Evolutionary conservation across 148 eudicot species (phyloP), one percentile per base, ranked within the genome.

Genomic region (Diospyros kaki): DNA sequence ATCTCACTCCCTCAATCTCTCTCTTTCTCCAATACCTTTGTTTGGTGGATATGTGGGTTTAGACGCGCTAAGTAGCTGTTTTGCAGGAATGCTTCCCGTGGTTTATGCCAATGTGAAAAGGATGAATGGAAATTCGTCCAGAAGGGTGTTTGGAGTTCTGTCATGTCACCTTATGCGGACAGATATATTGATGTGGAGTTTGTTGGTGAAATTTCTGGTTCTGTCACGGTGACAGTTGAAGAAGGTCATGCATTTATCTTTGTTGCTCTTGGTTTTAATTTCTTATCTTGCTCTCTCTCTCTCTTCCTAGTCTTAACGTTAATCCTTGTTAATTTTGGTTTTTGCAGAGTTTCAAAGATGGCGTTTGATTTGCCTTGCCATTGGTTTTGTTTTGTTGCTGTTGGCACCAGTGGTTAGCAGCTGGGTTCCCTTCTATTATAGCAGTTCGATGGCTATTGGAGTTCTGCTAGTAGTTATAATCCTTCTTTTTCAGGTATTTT

Each of bases 401-500:
- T 72, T 84, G 83, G 97, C 97, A 75, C 97, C 98, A n/a, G 74
- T 89, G 78, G 89, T 90, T 68, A 90, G 96, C 87, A 77, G 84
- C 76, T 95, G 93, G 92, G 97, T 92, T 76, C 98, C 97, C 44
- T 95, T 95, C 83, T 95, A 95, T 81, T 95, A 95, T 69, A 88
- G 96, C 81, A 92, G 96, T 74, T 90, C 97, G 40, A 95, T 95
- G 98, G 89, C 87, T 28, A 85, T 90, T 42, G 98, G 98, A 68
- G 83, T 95, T 68, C 82, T 91, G 9, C 91, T 92, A 69, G 98
- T 95, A 74, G 74, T 95, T 79, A 76, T 95, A 59, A 88, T 95
- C 82, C 83, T 95, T 76, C 96, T 95, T 42, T 92, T 92, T 79
- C 98, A 95, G 97, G 98, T 95, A 86, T 69, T 67, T n/a, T 45